Base-by-base conservation (phyloP, 352 stramenopile genomes). In the Pythium sukuiense region DNA sequence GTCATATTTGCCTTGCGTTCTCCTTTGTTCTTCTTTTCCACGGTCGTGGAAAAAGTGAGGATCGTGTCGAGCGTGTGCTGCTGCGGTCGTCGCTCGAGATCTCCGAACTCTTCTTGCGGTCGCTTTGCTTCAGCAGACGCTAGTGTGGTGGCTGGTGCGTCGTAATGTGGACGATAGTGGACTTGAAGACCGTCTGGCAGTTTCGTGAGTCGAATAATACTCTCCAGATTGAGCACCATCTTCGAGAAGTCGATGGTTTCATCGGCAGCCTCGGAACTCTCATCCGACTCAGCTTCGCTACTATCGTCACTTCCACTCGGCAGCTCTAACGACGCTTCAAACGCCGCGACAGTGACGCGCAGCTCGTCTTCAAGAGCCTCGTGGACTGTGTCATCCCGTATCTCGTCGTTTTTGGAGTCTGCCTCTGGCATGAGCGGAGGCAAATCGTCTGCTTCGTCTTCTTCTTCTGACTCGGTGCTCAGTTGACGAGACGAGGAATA, bases 151-250 rank as follows among this genome's bases (percentile, higher is more conserved):
- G 61, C 75, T 4, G 72, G 70, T n/a, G 68, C 71, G 11, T 91
- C 80, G 59, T 85, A 92, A 59, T 95, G 82, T 37, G 86, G 86
- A 5, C 84, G 80, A 63, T 93, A 93, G 46, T 93, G 84, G 26
- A 95, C 86, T 71, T 95, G 86, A 0, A 95, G 72, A 3, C 86
- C 86, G 32, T 92, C 76, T 4, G 86, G 86, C 0, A 95, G 71
- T 37, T 89, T 90, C 4, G 85, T 95, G 30, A 92, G 72, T 12
- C 86, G 83, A 53, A 95, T 92, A 62, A 95, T 95, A 50, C 84
- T 93, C 56, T 95, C 86, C 5, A 95, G 63, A 70, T 95, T 86
- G 6, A 95, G 67, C 12, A 80, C 69, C 41, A 92, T 73, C 55
- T 89, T 87, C 0, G 77, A 74, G 43, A 88, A 88, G 7, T 77